phyloP scores from a whole-genome alignment of 495 filamentous ascomycete species.

The Lophium mytilinum region DNA sequence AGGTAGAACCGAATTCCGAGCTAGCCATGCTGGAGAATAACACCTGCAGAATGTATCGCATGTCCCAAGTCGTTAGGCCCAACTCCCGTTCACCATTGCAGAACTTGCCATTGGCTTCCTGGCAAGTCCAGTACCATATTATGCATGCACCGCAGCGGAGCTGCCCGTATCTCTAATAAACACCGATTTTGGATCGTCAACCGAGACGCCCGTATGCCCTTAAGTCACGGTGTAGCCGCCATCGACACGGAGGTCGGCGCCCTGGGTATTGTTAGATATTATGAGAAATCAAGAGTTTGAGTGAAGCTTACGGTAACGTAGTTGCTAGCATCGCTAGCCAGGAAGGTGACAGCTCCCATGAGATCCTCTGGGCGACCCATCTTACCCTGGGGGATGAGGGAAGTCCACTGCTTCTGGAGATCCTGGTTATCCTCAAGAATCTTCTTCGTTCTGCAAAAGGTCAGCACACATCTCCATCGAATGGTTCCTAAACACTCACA shows the following conservation, averaged over 20 bases:
- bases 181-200: neutral
- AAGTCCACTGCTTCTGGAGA: slow-evolving; percentile 78
- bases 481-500: slow-evolving; percentile 46
- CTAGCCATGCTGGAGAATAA: too few relatives aligned
- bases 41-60: too few relatives aligned
- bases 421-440: slow-evolving; percentile 90
- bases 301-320: slow-evolving; percentile 59
- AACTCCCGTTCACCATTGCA: too few relatives aligned
- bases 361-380: slow-evolving; percentile 90
- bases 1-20: too few relatives aligned
- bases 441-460: slow-evolving; percentile 64
- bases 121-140: neutral
- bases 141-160: neutral
- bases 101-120: too few relatives aligned
- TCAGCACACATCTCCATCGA: neutral
- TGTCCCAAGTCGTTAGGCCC: too few relatives aligned
- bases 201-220: neutral
- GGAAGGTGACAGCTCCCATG: slow-evolving; percentile 86
- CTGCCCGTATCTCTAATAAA: neutral
- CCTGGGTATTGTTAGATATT: slow-evolving; percentile 28
- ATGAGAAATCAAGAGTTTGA: neutral
- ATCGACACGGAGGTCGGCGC: slow-evolving; percentile 82
- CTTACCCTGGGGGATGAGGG: slow-evolving; percentile 79
- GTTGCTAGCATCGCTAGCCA: slow-evolving; percentile 73
- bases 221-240: slow-evolving; percentile 86